Conservation (phyloP, 805 yeast genomes). For the Kregervanrija pseudodelftensis region DNA sequence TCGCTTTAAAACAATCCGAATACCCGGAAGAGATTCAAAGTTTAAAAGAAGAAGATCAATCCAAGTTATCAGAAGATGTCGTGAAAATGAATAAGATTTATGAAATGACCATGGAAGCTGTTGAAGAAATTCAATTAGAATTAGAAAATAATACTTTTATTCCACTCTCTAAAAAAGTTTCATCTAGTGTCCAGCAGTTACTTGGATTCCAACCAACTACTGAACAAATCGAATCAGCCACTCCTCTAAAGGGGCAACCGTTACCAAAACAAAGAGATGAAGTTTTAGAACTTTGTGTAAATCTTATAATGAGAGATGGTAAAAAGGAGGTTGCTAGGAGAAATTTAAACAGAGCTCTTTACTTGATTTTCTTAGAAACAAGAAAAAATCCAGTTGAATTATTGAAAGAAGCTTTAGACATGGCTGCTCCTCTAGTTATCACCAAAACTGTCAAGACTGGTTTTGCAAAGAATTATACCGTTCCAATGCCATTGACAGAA, state of each 20-base stretch:
- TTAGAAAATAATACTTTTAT: slow-evolving; percentile 19
- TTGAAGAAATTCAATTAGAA: slow-evolving; percentile 24
- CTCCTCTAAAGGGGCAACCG: slow-evolving; percentile 39
- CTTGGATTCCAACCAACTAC: slow-evolving; percentile 50
- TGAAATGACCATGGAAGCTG: slow-evolving; percentile 23
- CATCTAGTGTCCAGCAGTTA: slow-evolving; percentile 13
- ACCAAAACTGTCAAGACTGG: slow-evolving; percentile 75
- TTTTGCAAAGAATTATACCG: slow-evolving; percentile 71
- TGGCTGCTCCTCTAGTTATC: slow-evolving; percentile 77
- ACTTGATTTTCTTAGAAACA: slow-evolving; percentile 63
- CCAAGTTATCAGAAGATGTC: slow-evolving; percentile 15
- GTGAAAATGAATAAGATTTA: slow-evolving; percentile 21
- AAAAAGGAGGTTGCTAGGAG: slow-evolving; percentile 75
- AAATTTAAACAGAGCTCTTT: slow-evolving; percentile 68
- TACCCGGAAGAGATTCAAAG: slow-evolving; percentile 5
- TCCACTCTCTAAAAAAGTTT: slow-evolving; percentile 12
- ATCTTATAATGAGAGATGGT: slow-evolving; percentile 89
- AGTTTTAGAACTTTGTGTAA: slow-evolving; percentile 69
- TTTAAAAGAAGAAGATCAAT: slow-evolving; percentile 19
- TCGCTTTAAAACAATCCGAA: neutral
- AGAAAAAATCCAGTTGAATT: slow-evolving; percentile 76
- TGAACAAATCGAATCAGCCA: slow-evolving; percentile 56
- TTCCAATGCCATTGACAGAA: slow-evolving; percentile 76
- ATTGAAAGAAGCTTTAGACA: slow-evolving; percentile 67
- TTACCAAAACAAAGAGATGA: slow-evolving; percentile 63